These are phyloP conservation scores for Suillus alpinus DNA, from an alignment of 768 basidiomycete species.

Conservation along the genomic window DNA sequence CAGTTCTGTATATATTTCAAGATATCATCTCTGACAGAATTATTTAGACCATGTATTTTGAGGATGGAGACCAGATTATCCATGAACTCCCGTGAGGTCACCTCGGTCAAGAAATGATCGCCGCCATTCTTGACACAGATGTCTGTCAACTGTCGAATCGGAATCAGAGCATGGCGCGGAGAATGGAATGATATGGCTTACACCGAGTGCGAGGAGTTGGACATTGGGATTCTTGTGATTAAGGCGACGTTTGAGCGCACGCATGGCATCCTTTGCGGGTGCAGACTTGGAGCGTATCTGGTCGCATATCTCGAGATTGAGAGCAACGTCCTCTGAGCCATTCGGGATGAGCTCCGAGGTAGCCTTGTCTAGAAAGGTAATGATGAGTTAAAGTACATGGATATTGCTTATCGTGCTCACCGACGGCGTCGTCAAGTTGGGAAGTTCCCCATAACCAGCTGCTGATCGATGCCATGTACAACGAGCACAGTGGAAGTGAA, in stretches of 20 bases:
- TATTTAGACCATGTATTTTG: conserved; percentile 71
- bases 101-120: conserved; percentile 80
- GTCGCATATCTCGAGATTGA: conserved; percentile 95
- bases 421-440: conserved; percentile 79
- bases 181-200: conserved; percentile 38
- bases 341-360: conserved; percentile 86
- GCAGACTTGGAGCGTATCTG: conserved; percentile 91
- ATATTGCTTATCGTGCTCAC: conserved; percentile 40
- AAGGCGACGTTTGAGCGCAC: conserved; percentile 80
- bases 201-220: conserved; percentile 80
- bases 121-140: conserved; percentile 97
- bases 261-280: conserved; percentile 83
- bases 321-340: conserved; percentile 85
- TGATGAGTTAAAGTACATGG: conserved; percentile 5
- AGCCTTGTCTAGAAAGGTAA: conserved; percentile 69
- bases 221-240: conserved; percentile 97
- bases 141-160: conserved; percentile 69
- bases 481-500: background rate
- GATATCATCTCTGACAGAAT: conserved; percentile 80
- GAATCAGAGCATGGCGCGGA: background rate
- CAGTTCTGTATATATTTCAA: conserved; percentile 87
- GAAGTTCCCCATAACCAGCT: conserved; percentile 80
- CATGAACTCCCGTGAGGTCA: conserved; percentile 88
- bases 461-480: conserved; percentile 55
- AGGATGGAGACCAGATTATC: conserved; percentile 90